phyloP scores from a whole-genome alignment of 179 eudicot genomes.

The Amaranthus tricolor region DNA sequence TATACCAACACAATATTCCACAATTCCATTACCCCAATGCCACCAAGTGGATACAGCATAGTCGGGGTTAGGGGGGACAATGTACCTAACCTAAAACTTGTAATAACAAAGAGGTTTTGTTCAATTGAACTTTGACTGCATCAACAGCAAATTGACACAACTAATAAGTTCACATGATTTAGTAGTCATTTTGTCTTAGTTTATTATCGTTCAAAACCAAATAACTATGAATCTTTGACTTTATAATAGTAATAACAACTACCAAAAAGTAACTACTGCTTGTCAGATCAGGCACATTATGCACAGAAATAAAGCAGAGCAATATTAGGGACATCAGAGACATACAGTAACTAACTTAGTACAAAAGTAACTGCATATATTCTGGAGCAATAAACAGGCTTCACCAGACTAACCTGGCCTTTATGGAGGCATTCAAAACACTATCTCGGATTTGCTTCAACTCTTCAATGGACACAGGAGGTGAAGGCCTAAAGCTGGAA shows the following conservation, averaged over 20 bases:
- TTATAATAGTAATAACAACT: not conserved
- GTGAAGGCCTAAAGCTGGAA: constrained; percentile 33
- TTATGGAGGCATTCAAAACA: constrained; percentile 33
- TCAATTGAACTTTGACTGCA: no score
- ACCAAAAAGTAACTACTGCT: not conserved
- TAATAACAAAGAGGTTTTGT: no score
- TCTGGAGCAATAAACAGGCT: not conserved
- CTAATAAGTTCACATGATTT: no score
- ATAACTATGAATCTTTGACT: not conserved
- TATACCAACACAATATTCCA: no score
- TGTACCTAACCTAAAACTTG: no score
- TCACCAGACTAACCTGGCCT: constrained; percentile 37
- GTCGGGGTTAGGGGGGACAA: no score
- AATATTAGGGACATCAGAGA: not conserved
- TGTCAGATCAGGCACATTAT: constrained; percentile 5
- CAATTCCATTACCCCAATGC: no score
- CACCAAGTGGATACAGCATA: no score
- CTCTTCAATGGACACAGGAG: constrained; percentile 43
- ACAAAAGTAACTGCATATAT: constrained; percentile 1
- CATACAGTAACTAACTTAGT: not conserved
- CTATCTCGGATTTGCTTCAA: constrained; percentile 38
- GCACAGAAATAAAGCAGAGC: not conserved
- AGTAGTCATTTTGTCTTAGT: no score
- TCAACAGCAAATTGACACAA: no score
- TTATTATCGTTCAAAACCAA: not conserved